A percentile compares a stretch with the other conserved stretches of the same genome.
Evolutionary conservation across 202 grass and related monocot species (phyloP).

Genomic region (Carex sylvatica): DNA sequence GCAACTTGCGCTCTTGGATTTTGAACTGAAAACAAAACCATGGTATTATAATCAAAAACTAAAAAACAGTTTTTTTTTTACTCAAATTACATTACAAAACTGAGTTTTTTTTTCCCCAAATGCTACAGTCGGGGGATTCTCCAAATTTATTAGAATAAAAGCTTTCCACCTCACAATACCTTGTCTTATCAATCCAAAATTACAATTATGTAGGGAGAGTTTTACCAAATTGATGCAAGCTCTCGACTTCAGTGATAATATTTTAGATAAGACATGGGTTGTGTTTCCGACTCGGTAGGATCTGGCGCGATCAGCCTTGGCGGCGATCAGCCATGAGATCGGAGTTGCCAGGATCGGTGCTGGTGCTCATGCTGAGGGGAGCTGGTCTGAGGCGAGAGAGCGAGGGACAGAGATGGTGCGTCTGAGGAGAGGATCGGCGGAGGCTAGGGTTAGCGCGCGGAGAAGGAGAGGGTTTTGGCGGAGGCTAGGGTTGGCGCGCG

Average conservation of each 20-base stretch:
- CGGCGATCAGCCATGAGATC: too few species aligned
- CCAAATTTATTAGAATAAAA: too few species aligned
- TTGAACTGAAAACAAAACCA: slow-evolving; percentile 54
- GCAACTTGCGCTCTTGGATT: slow-evolving; percentile 90
- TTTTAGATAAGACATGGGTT: slow-evolving; percentile 46
- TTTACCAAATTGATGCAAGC: slow-evolving; percentile 74
- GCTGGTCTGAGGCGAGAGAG: too few species aligned
- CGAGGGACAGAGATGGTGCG: too few species aligned
- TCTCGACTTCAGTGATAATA: slow-evolving; percentile 83
- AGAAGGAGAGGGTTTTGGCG: too few species aligned
- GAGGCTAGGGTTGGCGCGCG: too few species aligned
- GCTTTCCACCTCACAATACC: neutral
- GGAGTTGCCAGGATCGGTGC: too few species aligned
- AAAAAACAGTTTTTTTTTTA: neutral
- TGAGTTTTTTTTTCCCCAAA: neutral
- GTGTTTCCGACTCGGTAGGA: slow-evolving; percentile 8
- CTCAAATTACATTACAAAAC: neutral
- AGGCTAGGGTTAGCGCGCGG: too few species aligned
- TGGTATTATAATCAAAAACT: neutral
- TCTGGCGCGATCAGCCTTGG: too few species aligned
- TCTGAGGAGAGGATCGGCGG: too few species aligned
- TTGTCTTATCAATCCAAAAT: neutral
- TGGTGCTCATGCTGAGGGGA: too few species aligned
- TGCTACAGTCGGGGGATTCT: too few species aligned
- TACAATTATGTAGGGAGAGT: neutral